Percentiles rank a stretch among this genome's conserved stretches.
Evolutionary conservation across 225 moss, liverwort and hornwort species (phyloP).

Genomic region (Physcomitrium patens): DNA sequence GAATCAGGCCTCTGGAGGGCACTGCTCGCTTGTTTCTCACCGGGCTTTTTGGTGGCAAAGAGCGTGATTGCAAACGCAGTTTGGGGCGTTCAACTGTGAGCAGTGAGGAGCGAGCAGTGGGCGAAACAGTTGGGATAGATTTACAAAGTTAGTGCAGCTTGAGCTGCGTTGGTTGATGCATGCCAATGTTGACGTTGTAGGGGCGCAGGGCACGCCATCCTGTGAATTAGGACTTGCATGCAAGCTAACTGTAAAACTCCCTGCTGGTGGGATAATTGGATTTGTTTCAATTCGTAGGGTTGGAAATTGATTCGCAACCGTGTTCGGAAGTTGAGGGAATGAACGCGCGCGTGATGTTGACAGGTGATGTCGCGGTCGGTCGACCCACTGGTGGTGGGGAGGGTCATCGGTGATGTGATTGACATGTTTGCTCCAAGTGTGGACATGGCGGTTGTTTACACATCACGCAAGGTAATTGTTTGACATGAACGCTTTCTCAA

Average conservation of each 20-base stretch:
- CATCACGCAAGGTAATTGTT: slow-evolving; percentile 57
- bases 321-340: neutral
- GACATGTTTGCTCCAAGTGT: slow-evolving; percentile 83
- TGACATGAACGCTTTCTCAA: neutral
- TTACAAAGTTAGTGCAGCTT: slow-evolving; percentile 17
- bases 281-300: no score
- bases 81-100: no score
- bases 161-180: slow-evolving; percentile 16
- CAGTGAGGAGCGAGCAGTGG: no score
- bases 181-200: neutral
- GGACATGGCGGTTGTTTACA: slow-evolving; percentile 79
- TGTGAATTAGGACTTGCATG: neutral
- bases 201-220: neutral
- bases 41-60: neutral
- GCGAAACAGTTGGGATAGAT: no score
- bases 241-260: no score
- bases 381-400: slow-evolving; percentile 95
- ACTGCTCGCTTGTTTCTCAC: no score
- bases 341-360: neutral
- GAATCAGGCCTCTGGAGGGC: no score
- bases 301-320: neutral
- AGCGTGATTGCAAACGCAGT: neutral
- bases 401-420: slow-evolving; percentile 91
- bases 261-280: no score
- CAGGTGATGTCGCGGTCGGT: slow-evolving; percentile 87